Evolutionary conservation across 176 grass and related monocot genomes (phyloP).

Genomic region (Musa schizocarpa): DNA sequence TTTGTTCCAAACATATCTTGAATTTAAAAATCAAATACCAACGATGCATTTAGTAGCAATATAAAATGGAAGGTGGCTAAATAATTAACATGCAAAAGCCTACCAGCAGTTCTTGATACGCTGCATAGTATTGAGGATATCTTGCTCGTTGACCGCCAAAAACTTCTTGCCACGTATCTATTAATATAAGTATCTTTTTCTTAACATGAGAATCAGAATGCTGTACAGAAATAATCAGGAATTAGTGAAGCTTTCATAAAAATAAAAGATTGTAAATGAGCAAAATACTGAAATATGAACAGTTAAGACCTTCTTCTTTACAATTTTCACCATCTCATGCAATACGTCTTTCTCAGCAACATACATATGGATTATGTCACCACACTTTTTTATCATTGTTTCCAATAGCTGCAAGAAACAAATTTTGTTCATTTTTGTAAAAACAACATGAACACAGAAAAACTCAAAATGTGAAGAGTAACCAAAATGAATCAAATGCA

Average conservation of each 20-base stretch:
- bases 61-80: not conserved
- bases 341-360: slow-evolving; percentile 75
- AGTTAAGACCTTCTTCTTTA: slow-evolving; percentile 72
- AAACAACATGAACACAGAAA: not conserved
- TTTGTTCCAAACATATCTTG: not conserved
- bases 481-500: not conserved
- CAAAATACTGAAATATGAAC: slow-evolving; percentile 15
- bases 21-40: not conserved
- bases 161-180: slow-evolving; percentile 90
- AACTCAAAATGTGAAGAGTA: slow-evolving; percentile 16
- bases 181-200: slow-evolving; percentile 65
- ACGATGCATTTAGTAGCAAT: not conserved
- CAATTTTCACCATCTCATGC: slow-evolving; percentile 88
- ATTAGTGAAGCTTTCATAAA: not conserved
- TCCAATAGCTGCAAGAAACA: slow-evolving; percentile 57
- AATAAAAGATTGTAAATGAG: not conserved
- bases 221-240: slow-evolving; percentile 11
- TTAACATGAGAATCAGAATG: slow-evolving; percentile 68
- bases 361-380: slow-evolving; percentile 72
- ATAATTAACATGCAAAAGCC: slow-evolving; percentile 1
- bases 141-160: slow-evolving; percentile 51
- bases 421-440: not conserved
- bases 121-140: slow-evolving; percentile 76
- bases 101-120: slow-evolving; percentile 89
- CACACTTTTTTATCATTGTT: slow-evolving; percentile 87